phyloP scores from a whole-genome alignment of 257 asterid species.

The Thymus mandschuricus region DNA sequence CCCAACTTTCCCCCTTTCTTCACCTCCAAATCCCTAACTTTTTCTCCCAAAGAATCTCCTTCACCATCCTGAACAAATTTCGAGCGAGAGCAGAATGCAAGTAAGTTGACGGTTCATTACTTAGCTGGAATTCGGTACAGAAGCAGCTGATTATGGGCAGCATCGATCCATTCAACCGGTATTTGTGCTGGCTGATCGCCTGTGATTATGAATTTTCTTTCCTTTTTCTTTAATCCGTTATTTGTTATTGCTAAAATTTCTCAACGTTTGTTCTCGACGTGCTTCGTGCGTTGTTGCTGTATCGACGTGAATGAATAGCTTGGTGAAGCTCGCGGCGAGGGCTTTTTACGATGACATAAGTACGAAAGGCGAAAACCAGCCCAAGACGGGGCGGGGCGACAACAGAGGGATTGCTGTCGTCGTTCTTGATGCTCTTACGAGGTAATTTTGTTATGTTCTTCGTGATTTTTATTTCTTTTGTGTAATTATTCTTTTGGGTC shows the following conservation, averaged over 20 bases:
- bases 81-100: conserved; percentile 1
- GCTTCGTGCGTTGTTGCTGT: conserved; percentile 1
- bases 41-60: neutral
- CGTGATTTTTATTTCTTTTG: neutral
- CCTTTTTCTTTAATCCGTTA: neutral
- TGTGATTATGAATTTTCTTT: conserved; percentile 1
- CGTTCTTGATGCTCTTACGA: conserved; percentile 89
- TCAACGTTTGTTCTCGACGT: conserved; percentile 12
- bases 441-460: conserved; percentile 45
- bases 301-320: conserved; percentile 37
- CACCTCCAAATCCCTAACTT: conserved; percentile 1
- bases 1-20: neutral
- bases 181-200: conserved; percentile 11
- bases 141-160: conserved; percentile 38
- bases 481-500: too few species aligned
- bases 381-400: conserved; percentile 81
- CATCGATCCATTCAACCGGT: conserved; percentile 59
- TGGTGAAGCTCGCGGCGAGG: conserved; percentile 94
- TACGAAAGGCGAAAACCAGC: conserved; percentile 85
- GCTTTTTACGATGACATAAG: conserved; percentile 89
- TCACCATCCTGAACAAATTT: neutral
- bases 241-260: neutral
- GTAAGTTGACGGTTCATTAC: conserved; percentile 10
- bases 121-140: conserved; percentile 28
- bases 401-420: conserved; percentile 94